A percentile compares a stretch with the other conserved stretches of the same genome.
Conservation (phyloP, 179 eudicot species). For the Camellia oleifera region DNA sequence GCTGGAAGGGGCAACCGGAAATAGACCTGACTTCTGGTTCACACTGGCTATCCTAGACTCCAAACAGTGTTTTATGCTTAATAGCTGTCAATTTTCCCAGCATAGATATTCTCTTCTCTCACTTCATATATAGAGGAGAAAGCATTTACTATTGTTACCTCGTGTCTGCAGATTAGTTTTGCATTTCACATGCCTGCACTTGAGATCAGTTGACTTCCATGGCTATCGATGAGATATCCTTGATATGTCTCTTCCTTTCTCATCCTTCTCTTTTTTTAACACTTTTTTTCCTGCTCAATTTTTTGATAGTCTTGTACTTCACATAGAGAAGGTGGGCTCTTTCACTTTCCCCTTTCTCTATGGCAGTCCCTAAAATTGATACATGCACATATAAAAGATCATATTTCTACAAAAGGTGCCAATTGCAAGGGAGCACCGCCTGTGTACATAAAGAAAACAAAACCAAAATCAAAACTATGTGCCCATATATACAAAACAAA, state of each 20-base stretch:
- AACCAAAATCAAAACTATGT: neutral
- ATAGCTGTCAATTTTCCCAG: neutral
- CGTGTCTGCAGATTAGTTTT: neutral
- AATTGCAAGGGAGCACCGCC: too few relatives aligned
- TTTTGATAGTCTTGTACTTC: too few relatives aligned
- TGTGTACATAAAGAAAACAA: too few relatives aligned
- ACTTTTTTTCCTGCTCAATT: too few relatives aligned
- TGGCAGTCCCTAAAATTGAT: too few relatives aligned
- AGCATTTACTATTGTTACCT: neutral
- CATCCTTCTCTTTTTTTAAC: neutral
- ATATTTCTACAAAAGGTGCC: too few relatives aligned
- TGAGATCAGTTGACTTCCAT: slow-evolving; percentile 5
- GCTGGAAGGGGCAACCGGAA: neutral
- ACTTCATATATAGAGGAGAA: neutral
- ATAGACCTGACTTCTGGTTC: neutral
- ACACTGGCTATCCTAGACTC: neutral
- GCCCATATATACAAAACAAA: neutral
- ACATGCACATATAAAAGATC: too few relatives aligned
- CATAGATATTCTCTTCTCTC: too few relatives aligned
- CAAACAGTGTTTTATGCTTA: neutral
- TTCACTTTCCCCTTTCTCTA: too few relatives aligned
- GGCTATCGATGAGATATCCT: neutral
- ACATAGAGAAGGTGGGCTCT: too few relatives aligned
- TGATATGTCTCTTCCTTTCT: neutral
- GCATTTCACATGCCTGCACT: neutral